Evolutionary conservation across 306 rosid genomes (phyloP), one percentile per base, ranked within the genome.

Genomic region (Bauhinia variegata): DNA sequence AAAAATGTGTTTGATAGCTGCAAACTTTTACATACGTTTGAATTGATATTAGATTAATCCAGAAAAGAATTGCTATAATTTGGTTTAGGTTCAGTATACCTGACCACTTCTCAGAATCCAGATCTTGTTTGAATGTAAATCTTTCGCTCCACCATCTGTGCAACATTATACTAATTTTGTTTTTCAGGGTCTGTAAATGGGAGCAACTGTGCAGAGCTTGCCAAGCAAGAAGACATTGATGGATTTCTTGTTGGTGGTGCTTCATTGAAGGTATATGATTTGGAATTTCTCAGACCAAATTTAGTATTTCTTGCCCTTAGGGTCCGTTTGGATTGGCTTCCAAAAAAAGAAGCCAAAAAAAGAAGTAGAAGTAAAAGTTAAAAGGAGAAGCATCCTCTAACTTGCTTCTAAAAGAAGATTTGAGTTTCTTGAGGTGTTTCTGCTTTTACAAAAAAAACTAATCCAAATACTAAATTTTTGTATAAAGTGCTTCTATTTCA

Each of bases 201-300:
- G 39, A 84, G 96, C 63, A 95, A 90, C 78, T 79, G 82, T 78
- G 85, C 91, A 63, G 99, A 90, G 83, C 96, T 95, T 0, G 95
- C 99, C 28, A 90, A 88, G 86, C 70, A 95, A 78, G 97, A 95
- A 78, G 99, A 95, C 51, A 95, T 95, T 56, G 99, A 95, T 65
- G 99, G 99, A 64, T 95, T 95, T 79, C 92, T 95, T 3, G 99
- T 95, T 9, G 99, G 99, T 34, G 99, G 99, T 62, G 97, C 99
- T 77, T 95, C 99, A 32, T 64, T 95, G 36, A 95, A 95, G 99
- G 99, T 88, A 83, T 57, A 31, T 62, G 11, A 19, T 78, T 57
- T 68, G 54, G 37, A 60, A 4, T 44, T 63, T 74, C 12, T 13
- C 33, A 57, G 55, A 23, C 18, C 46, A 37, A 43, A 50, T 10